Evolutionary conservation across 2,329 filamentous ascomycete genomes (phyloP).

Genomic region (Dactylellina leptospora): DNA sequence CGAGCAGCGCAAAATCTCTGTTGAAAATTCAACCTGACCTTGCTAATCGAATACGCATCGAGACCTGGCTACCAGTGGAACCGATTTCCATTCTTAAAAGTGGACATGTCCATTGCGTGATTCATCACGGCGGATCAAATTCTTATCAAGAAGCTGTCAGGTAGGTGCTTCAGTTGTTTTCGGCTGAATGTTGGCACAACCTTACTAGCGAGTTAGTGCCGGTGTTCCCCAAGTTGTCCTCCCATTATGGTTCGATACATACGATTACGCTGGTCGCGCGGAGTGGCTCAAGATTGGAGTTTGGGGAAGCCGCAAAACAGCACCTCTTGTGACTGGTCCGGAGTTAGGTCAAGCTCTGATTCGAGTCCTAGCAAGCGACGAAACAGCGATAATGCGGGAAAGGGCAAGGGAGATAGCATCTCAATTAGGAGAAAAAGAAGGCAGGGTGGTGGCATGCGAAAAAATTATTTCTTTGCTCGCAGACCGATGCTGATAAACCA

Average conservation of each 20-base stretch:
- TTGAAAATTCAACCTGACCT: too few relatives aligned
- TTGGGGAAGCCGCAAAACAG: slow-evolving; percentile 60
- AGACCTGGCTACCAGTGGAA: slow-evolving; percentile 59
- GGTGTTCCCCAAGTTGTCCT: slow-evolving; percentile 64
- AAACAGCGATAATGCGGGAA: neutral
- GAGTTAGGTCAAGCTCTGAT: slow-evolving; percentile 58
- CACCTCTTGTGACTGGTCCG: slow-evolving; percentile 58
- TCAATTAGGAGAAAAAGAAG: too few relatives aligned
- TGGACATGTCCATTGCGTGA: slow-evolving; percentile 59
- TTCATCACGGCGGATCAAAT: slow-evolving; percentile 62
- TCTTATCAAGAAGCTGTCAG: slow-evolving; percentile 63
- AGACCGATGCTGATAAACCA: too few relatives aligned
- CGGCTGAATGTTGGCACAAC: neutral
- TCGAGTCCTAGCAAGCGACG: slow-evolving; percentile 43
- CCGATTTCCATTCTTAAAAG: slow-evolving; percentile 59
- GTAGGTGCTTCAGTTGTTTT: slow-evolving; percentile 57
- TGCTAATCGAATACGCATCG: slow-evolving; percentile 48
- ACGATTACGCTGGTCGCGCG: slow-evolving; percentile 62
- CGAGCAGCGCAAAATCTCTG: too few relatives aligned
- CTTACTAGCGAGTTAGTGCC: slow-evolving; percentile 57
- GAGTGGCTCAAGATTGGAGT: slow-evolving; percentile 63
- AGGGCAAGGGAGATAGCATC: neutral
- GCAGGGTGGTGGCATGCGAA: too few relatives aligned
- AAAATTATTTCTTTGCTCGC: too few relatives aligned
- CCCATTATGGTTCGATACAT: slow-evolving; percentile 64